Evolutionary conservation across 202 grass and related monocot species (phyloP).

Genomic region (Schoenoplectus tabernaemontani): DNA sequence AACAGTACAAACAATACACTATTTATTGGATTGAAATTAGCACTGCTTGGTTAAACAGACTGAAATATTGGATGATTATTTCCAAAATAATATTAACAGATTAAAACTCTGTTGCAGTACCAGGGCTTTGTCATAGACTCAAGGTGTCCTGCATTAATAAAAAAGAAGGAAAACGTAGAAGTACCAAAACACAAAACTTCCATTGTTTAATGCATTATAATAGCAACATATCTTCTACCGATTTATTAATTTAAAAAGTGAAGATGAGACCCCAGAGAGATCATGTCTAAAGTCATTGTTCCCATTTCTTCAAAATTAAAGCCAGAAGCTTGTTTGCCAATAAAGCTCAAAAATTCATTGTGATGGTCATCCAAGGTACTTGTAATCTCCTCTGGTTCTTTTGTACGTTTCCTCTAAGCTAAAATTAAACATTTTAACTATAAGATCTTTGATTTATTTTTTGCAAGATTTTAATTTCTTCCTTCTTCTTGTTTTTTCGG

Average conservation of each 20-base stretch:
- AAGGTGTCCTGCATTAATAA: too few species aligned
- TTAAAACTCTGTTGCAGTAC: background rate
- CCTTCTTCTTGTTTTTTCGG: too few species aligned
- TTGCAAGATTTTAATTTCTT: background rate
- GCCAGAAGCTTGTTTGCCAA: background rate
- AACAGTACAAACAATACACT: too few species aligned
- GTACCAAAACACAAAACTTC: background rate
- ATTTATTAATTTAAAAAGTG: too few species aligned
- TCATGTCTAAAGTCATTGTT: background rate
- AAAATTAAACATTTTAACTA: background rate
- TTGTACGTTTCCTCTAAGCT: background rate
- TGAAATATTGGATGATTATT: background rate
- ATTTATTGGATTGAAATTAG: too few species aligned
- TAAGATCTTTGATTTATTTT: background rate
- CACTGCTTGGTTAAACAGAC: too few species aligned
- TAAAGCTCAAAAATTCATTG: background rate
- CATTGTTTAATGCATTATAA: background rate
- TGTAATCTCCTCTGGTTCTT: background rate
- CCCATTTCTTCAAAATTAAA: background rate
- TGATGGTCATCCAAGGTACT: slow-evolving; percentile 24
- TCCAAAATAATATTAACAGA: background rate
- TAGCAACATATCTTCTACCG: too few species aligned
- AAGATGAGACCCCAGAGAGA: background rate
- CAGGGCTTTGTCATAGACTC: background rate
- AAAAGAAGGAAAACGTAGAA: too few species aligned